A percentile compares a stretch with the other conserved stretches of the same genome.
Conservation (phyloP, 257 asterid species). For the Apocynum venetum region DNA sequence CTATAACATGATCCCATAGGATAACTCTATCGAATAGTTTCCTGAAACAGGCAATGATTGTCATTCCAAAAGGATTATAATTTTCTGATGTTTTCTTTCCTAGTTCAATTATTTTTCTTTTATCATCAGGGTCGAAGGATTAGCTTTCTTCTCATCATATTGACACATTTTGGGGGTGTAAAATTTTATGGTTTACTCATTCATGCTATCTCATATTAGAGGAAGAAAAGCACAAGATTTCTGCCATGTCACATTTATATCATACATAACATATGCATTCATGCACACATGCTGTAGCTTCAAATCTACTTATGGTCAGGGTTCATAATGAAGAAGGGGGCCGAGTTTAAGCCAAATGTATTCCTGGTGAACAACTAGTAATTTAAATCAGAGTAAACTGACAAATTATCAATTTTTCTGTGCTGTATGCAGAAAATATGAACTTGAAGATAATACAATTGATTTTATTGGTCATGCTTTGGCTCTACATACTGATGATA, state of each 20-base stretch:
- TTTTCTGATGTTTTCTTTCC: not conserved
- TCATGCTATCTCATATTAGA: not conserved
- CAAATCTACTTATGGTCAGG: not conserved
- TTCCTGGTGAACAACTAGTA: not conserved
- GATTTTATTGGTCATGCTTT: conserved; percentile 93
- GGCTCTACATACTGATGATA: conserved; percentile 72
- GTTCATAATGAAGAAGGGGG: not conserved
- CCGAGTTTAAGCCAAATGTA: not conserved
- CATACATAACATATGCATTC: not conserved
- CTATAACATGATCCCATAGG: too few species aligned
- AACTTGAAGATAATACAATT: conserved; percentile 85
- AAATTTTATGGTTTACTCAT: not conserved
- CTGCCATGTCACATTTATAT: too few species aligned
- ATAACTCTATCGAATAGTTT: too few species aligned
- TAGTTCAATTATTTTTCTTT: not conserved
- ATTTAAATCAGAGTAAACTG: not conserved
- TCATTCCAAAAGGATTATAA: too few species aligned
- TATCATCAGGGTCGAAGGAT: not conserved
- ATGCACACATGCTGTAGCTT: not conserved
- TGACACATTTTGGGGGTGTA: not conserved
- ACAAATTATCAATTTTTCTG: not conserved
- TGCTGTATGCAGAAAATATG: conserved; percentile 70
- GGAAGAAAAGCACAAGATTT: not conserved
- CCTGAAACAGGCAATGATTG: too few species aligned
- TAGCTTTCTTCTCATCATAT: not conserved